A percentile compares a stretch with the other conserved stretches of the same genome.
phyloP scores from a whole-genome alignment of 129 eudicot species.

The Tagetes erecta region DNA sequence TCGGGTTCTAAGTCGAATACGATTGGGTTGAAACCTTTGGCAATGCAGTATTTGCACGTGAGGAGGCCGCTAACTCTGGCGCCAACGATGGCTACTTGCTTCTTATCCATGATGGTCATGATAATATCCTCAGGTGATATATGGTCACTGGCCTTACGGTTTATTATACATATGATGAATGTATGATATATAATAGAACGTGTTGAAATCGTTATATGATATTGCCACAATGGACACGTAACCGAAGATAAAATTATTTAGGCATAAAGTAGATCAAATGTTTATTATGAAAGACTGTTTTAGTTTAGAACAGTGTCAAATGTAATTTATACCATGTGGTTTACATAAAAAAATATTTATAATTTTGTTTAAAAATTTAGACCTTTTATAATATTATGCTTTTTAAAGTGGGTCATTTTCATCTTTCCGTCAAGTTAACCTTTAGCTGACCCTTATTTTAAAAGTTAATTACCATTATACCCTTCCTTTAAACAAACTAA shows the following conservation, averaged over 20 bases:
- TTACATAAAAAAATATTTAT: no score
- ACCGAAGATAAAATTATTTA: not conserved
- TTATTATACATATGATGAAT: not conserved
- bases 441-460: no score
- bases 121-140: no score
- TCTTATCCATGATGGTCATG: slow-evolving; percentile 39
- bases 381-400: no score
- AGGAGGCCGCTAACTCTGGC: slow-evolving; percentile 74
- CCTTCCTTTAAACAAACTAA: no score
- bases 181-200: not conserved
- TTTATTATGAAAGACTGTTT: no score
- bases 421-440: no score
- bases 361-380: no score
- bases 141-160: not conserved
- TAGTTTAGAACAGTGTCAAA: no score
- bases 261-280: not conserved
- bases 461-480: no score
- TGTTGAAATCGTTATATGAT: not conserved
- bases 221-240: not conserved
- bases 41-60: slow-evolving; percentile 58
- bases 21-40: slow-evolving; percentile 53
- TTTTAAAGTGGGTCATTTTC: no score
- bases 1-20: slow-evolving; percentile 57
- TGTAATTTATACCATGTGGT: no score
- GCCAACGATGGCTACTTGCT: slow-evolving; percentile 53